Base-by-base conservation (phyloP, 208 protist species). In the Porcisia hertigi region DNA sequence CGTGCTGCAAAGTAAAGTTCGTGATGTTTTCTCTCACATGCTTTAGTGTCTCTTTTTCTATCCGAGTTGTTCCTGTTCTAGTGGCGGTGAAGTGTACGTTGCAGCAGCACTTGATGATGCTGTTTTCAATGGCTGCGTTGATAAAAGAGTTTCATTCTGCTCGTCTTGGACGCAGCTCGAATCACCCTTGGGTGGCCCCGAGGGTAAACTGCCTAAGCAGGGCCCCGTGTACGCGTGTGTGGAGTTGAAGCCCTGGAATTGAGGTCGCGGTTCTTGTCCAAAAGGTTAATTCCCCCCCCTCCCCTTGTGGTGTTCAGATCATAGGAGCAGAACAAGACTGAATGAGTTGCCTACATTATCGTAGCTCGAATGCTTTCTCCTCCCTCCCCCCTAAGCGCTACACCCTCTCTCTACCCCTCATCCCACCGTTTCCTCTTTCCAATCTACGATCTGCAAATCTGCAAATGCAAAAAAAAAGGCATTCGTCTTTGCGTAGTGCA, bases 21-120 rank as follows among this genome's bases (percentile, higher is more conserved):
- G 25, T 71, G n/a, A 39, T 9, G 25, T 43, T n/a, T 25, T 57
- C 5, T 2, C 16, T 53, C 47, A 41, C 65, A 57, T 66, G 34
- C 62, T 14, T 41, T 30, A 1, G 67, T 60, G 4, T 11, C 36
- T 43, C 11, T 12, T 25, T 34, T 67, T 25, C 60, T 25, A 54
- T 25, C 18, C 25, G 41, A 72, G 12, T 12, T 66, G 69, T 73
- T 75, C 7, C 14, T 70, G 11, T 49, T 57, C 14, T 53, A 34
- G 30, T 69, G 71, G n/a, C 23, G 54, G 57, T 69, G 62, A 34
- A 45, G 25, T 52, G 66, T 69, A 43, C 41, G 60, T 75, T 57
- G 16, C 41, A 66, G 53, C 25, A 34, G 70, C 59, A 7, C 2
- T 36, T 45, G 71, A 25, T 8, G 41, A 49, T 2, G 41, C 11